Conservation (phyloP, 2,329 filamentous ascomycete species). For the Lanzia echinophila region DNA sequence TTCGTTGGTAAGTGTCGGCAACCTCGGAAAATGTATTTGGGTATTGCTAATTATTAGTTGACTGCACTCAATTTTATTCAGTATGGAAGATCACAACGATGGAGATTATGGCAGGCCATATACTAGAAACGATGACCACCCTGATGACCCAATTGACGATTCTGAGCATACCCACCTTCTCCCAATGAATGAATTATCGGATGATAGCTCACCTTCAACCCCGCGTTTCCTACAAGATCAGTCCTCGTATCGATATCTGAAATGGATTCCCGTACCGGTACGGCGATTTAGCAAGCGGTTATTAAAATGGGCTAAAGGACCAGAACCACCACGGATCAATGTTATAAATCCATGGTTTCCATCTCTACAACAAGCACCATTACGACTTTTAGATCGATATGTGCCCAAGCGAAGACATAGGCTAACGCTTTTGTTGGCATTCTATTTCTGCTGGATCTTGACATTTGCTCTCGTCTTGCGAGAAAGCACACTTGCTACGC, state of each 20-base stretch:
- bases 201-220: slow-evolving; percentile 40
- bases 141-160: slow-evolving; percentile 29
- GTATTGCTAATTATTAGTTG: not conserved
- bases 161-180: slow-evolving; percentile 19
- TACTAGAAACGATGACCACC: slow-evolving; percentile 20
- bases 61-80: not conserved
- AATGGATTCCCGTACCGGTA: slow-evolving; percentile 53
- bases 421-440: slow-evolving; percentile 49
- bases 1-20: not conserved
- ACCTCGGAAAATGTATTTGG: not conserved
- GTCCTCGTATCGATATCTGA: slow-evolving; percentile 38
- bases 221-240: slow-evolving; percentile 56
- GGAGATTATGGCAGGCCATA: slow-evolving; percentile 19
- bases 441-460: slow-evolving; percentile 61
- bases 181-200: slow-evolving; percentile 39
- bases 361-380: slow-evolving; percentile 58
- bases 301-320: slow-evolving; percentile 48
- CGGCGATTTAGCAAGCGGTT: slow-evolving; percentile 40
- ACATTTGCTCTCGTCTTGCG: slow-evolving; percentile 64
- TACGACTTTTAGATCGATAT: slow-evolving; percentile 54
- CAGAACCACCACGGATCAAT: slow-evolving; percentile 44
- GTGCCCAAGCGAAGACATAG: slow-evolving; percentile 55
- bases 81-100: slow-evolving; percentile 12
- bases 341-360: slow-evolving; percentile 58
- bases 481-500: slow-evolving; percentile 49